Conservation (phyloP, 768 basidiomycete species). For the Amanita pseudoporphyria region DNA sequence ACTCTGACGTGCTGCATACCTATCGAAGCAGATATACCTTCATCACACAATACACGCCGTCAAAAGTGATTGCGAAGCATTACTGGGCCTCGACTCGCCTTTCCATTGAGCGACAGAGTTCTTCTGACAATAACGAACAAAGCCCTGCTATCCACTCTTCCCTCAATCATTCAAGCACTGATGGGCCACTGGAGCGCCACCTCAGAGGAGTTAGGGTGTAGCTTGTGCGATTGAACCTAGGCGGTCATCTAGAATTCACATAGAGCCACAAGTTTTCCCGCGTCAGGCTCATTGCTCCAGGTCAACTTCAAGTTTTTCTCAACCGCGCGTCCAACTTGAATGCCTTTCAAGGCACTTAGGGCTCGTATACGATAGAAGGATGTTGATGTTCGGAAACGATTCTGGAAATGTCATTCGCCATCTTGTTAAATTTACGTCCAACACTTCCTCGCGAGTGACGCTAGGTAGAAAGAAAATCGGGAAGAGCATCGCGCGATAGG, state of each 20-base stretch:
- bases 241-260: conserved; percentile 87
- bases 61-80: too few relatives aligned
- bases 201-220: too few relatives aligned
- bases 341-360: conserved; percentile 68
- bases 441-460: conserved; percentile 50
- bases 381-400: conserved; percentile 62
- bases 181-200: too few relatives aligned
- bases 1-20: too few relatives aligned
- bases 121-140: too few relatives aligned
- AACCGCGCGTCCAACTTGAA: conserved; percentile 31
- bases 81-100: too few relatives aligned
- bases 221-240: too few relatives aligned
- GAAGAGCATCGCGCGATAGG: conserved; percentile 33
- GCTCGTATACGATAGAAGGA: conserved; percentile 68
- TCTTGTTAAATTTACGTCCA: conserved; percentile 50
- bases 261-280: conserved; percentile 60
- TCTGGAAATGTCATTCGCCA: conserved; percentile 57
- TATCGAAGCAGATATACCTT: too few relatives aligned
- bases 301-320: conserved; percentile 26
- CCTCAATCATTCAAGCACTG: too few relatives aligned
- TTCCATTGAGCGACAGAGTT: too few relatives aligned
- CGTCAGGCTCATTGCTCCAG: conserved; percentile 53
- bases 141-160: too few relatives aligned
- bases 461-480: conserved; percentile 54
- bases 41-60: too few relatives aligned